These are phyloP conservation scores for Colletotrichum horii DNA, from an alignment of 2,329 filamentous ascomycete species.

Conservation along the genomic window DNA sequence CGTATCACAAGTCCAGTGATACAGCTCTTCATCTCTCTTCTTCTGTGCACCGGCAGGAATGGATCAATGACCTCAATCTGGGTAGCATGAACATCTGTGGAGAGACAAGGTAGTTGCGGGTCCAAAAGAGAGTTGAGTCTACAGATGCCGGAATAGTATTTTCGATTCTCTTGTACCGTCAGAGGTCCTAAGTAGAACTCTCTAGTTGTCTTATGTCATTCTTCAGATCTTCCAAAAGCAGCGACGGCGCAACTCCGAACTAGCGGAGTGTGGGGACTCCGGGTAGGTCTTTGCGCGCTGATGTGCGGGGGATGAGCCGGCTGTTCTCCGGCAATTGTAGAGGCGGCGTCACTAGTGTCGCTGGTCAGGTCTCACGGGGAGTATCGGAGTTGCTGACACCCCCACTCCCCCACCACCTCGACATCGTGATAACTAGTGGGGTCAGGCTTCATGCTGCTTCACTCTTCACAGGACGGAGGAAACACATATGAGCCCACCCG, in stretches of 20 bases:
- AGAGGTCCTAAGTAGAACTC: not conserved
- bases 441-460: not conserved
- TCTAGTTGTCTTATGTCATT: too few species aligned
- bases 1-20: not conserved
- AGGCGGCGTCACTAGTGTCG: not conserved
- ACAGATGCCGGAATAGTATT: not conserved
- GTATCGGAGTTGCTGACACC: not conserved
- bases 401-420: not conserved
- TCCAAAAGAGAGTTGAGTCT: not conserved
- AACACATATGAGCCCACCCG: not conserved
- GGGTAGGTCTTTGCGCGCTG: not conserved
- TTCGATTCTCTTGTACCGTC: not conserved
- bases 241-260: not conserved
- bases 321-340: not conserved
- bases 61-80: not conserved
- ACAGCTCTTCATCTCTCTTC: not conserved
- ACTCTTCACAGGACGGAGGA: not conserved
- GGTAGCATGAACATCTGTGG: not conserved
- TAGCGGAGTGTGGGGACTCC: not conserved
- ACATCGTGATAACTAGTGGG: not conserved
- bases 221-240: not conserved
- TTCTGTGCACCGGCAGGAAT: not conserved
- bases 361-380: not conserved
- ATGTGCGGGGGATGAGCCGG: not conserved
- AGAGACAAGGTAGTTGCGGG: not conserved